phyloP scores from a whole-genome alignment of 257 asterid species.

The Osmanthus fragrans region DNA sequence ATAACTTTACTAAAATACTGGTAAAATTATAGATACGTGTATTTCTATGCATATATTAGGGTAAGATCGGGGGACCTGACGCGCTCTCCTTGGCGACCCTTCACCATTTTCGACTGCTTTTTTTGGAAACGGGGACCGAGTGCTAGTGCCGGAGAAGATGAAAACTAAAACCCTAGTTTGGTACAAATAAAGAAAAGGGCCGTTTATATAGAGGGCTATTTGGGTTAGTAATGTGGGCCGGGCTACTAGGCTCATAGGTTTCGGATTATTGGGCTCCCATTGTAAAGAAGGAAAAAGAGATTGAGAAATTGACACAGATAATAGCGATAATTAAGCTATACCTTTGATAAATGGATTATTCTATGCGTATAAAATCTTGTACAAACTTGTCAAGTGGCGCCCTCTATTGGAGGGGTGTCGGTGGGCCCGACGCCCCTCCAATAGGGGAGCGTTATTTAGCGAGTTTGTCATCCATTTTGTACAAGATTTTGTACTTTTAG shows the following conservation, averaged over 20 bases:
- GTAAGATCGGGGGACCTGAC: conserved; percentile 26
- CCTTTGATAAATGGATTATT: too few species aligned
- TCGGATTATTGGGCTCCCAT: background rate
- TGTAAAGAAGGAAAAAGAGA: background rate
- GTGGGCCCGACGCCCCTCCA: too few species aligned
- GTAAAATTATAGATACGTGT: background rate
- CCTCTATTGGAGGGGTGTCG: too few species aligned
- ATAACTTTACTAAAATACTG: too few species aligned
- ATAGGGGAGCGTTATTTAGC: too few species aligned
- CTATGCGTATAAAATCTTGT: too few species aligned
- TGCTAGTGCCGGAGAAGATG: background rate
- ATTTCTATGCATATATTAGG: background rate
- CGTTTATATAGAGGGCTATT: background rate
- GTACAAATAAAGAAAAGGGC: background rate
- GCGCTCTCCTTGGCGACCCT: conserved; percentile 46
- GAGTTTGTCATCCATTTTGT: too few species aligned
- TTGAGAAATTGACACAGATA: too few species aligned
- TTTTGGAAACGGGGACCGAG: background rate
- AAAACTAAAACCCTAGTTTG: background rate
- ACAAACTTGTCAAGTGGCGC: too few species aligned
- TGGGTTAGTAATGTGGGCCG: background rate
- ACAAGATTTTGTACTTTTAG: too few species aligned
- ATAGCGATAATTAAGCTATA: too few species aligned
- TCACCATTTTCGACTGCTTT: conserved; percentile 33
- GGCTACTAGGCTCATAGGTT: background rate